Percentiles rank a stretch among this genome's conserved stretches.
Evolutionary conservation across 768 basidiomycete genomes (phyloP).

Genomic region (Leccinum longicurvipes): DNA sequence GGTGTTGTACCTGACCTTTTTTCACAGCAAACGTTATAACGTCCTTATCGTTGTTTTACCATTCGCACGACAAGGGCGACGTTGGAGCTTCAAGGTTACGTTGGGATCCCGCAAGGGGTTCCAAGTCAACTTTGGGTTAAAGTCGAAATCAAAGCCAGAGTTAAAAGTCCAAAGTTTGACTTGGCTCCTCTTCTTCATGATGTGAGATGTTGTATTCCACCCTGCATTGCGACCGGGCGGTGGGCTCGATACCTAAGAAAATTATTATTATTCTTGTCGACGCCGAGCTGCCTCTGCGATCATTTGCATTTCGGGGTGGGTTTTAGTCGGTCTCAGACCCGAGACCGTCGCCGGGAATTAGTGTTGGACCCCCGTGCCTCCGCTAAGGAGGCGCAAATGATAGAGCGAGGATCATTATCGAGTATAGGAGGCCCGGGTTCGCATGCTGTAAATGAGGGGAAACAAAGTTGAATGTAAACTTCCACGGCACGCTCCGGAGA

Average conservation of each 20-base stretch:
- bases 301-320: too few species aligned
- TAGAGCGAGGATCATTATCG: too few species aligned
- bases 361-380: not conserved
- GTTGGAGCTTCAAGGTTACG: not conserved
- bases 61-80: too few species aligned
- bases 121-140: too few species aligned
- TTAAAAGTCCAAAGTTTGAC: not conserved
- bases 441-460: not conserved
- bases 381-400: not conserved
- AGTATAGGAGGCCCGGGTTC: too few species aligned
- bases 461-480: not conserved
- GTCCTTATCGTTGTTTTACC: not conserved
- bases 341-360: not conserved
- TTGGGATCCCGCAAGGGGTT: not conserved
- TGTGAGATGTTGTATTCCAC: not conserved
- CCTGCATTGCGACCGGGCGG: not conserved
- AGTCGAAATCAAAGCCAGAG: not conserved
- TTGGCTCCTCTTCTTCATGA: not conserved
- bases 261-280: too few species aligned
- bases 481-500: not conserved
- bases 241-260: not conserved
- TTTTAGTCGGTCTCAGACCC: not conserved
- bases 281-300: too few species aligned
- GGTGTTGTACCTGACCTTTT: not conserved
- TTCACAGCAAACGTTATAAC: not conserved